Conservation (phyloP, 1,284 basidiomycete species). For the Trichosporon coremiiforme region DNA sequence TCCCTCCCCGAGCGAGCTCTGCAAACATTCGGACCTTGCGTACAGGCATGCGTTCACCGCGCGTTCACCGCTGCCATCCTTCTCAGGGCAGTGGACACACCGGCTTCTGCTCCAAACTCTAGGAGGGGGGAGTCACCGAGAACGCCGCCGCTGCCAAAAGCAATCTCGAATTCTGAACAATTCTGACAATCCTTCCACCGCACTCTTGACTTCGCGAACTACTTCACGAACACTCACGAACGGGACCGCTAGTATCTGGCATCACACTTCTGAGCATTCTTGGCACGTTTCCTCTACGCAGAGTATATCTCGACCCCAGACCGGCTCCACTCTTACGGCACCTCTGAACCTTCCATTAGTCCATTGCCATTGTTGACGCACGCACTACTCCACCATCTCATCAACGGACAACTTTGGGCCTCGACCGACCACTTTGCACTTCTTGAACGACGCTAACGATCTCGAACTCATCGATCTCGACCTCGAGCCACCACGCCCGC, state of each 20-base stretch:
- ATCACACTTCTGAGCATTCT: not conserved
- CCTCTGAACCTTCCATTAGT: too few relatives aligned
- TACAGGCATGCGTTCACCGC: not conserved
- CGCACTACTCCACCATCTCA: too few relatives aligned
- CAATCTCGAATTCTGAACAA: slow-evolving; percentile 1
- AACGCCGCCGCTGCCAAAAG: too few relatives aligned
- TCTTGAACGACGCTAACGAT: too few relatives aligned
- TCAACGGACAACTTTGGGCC: too few relatives aligned
- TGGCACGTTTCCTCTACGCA: not conserved
- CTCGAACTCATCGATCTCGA: too few relatives aligned
- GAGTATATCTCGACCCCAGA: too few relatives aligned
- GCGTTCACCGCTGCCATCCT: not conserved
- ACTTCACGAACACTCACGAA: not conserved
- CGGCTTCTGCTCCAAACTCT: not conserved
- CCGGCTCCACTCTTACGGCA: too few relatives aligned
- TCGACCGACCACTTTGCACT: too few relatives aligned
- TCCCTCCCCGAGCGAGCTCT: not conserved
- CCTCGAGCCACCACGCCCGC: too few relatives aligned
- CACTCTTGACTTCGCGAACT: not conserved
- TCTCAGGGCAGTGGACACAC: not conserved
- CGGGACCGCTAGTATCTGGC: too few relatives aligned
- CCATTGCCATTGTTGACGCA: too few relatives aligned
- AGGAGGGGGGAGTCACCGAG: not conserved
- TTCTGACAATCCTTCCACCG: not conserved
- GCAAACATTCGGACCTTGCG: not conserved